Base-by-base conservation (phyloP, 2,329 filamentous ascomycete species). In the Pyrenochaeta sp. region DNA sequence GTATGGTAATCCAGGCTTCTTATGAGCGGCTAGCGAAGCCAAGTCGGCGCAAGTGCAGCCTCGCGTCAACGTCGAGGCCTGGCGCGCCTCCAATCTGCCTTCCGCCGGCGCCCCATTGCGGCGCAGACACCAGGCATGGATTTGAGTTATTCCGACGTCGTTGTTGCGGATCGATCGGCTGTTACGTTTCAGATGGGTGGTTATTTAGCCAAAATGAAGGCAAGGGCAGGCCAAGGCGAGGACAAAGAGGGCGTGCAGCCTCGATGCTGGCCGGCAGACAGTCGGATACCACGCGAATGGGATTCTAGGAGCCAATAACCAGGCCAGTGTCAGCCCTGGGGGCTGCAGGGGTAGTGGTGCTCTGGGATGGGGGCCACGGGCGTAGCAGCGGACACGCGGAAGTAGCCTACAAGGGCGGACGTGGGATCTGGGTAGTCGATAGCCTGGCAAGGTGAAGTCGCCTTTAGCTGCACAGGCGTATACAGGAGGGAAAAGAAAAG, bases 111-210 rank as follows among this genome's bases (percentile, higher is more conserved):
- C 40, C 4, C 23, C 14, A 30, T 18, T 17, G 40, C 40, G 23
- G 14, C 40, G 40, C 40, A 42, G 17, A 29, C 4, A 21, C 23
- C 4, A 15, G 14, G 14, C 12, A 23, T 20, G n/a, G n/a, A 36
- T 36, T 14, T 11, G 17, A 23, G 18, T 23, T 23, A 39, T 39
- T 20, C 18, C n/a, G 6, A 20, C 40, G 9, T 31, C 11, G 40
- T 29, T 23, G 40, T 42, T 42, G 40, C 40, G 21, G 40, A 30
- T 42, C 17, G 40, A 42, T 30, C 23, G 40, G 40, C 27, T 30
- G 40, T 18, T 30, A n/a, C n/a, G 40, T 42, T 42, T 42, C 40
- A 30, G 40, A 30, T 30, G 30, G 14, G 40, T 27, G 17, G 18
- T 4, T 5, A 30, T 42, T 42, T 42, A 42, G 40, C 21, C 40